Base-by-base conservation (phyloP, 768 basidiomycete species). In the Pisolithus albus region DNA sequence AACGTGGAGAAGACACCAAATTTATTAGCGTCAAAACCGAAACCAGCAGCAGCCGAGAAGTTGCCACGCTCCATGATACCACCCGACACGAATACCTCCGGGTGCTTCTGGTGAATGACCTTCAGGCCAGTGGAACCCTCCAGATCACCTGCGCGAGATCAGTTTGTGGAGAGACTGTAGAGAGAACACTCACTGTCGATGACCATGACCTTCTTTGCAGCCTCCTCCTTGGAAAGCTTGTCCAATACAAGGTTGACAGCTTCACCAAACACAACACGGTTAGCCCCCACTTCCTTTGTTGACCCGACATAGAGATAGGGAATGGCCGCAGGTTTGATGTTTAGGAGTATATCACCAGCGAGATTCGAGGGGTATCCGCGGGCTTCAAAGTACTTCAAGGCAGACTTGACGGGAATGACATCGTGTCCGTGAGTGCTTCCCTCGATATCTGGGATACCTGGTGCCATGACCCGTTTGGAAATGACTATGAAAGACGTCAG, bases 71-170 rank as follows among this genome's bases (percentile, higher is more conserved):
- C 88, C 88, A 88, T 88, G 66, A 89, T 86, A 40, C 88, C 89
- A n/a, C 85, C 88, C 5, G 86, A 78, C 42, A 89, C 56, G 63
- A 91, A 92, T 16, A 90, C 88, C 64, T 92, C 89, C 2, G 91
- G 91, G 61, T 92, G 88, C 69, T 88, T 89, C 70, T 89, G 82
- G 67, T 92, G 90, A 53, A 93, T 92, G 46, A 77, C 82, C 69
- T 89, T 92, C 59, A 93, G 70, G 51, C 91, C 91, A 26, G 91
- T 93, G 0, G 91, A 92, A 32, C 91, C 91, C 72, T 93, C 89
- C 44, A 92, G 70, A 63, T 92, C 90, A 61, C 81, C 85, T 88
- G 52, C 24, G 52, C 16, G 7, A 39, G 0, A n/a, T 39, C 43
- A 38, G 5, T 13, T 34, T 48, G 4, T 52, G 13, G 36, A 13